Evolutionary conservation across 441 rosid genomes (phyloP).

Genomic region (Bruguiera hainesii): DNA sequence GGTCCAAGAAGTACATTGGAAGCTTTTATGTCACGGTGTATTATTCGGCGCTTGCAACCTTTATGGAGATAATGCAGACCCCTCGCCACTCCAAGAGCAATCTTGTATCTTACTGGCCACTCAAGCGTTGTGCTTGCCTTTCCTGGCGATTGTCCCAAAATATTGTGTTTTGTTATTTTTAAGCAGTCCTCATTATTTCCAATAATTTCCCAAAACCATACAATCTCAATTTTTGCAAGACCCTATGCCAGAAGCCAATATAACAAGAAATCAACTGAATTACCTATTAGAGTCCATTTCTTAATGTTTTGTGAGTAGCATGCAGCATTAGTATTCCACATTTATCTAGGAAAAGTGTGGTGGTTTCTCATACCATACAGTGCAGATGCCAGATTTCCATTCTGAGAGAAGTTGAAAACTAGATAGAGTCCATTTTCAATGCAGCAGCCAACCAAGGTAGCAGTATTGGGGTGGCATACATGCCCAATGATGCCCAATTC

Average conservation of each 20-base stretch:
- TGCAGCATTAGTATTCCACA: background rate
- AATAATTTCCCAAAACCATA: no score
- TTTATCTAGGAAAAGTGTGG: background rate
- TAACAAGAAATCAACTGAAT: background rate
- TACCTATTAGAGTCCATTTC: background rate
- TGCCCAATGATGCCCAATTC: constrained; percentile 85
- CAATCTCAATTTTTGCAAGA: no score
- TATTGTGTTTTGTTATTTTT: background rate
- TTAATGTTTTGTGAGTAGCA: background rate
- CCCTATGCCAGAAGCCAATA: background rate
- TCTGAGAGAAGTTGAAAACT: constrained; percentile 70
- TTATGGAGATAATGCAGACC: constrained; percentile 95
- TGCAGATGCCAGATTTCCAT: constrained; percentile 73
- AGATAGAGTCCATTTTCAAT: constrained; percentile 81
- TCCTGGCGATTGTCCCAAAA: constrained; percentile 26
- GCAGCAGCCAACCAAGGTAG: constrained; percentile 79
- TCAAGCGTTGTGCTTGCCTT: constrained; percentile 36
- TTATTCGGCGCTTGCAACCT: constrained; percentile 79
- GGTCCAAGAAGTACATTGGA: constrained; percentile 92
- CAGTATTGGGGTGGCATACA: constrained; percentile 81
- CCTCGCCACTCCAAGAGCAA: constrained; percentile 69
- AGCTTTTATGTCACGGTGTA: constrained; percentile 93
- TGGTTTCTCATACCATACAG: constrained; percentile 53
- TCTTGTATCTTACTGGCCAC: constrained; percentile 75
- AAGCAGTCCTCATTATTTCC: background rate